Evolutionary conservation across 2,329 filamentous ascomycete genomes (phyloP).

Genomic region (Botrytis cinerea): DNA sequence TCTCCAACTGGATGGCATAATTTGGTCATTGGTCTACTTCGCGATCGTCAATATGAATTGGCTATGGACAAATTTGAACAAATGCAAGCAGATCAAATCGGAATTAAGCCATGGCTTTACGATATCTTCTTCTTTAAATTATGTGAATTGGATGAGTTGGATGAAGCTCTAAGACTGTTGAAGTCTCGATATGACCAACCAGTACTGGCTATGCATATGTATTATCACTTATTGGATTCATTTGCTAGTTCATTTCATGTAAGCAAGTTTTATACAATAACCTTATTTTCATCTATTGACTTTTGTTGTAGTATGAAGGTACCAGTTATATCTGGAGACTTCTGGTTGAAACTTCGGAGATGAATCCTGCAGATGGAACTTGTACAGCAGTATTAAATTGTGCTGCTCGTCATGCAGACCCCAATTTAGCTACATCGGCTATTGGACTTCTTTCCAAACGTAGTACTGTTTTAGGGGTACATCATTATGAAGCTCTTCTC

Average conservation of each 20-base stretch:
- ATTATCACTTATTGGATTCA: constrained; percentile 73
- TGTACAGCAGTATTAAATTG: constrained; percentile 70
- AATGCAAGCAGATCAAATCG: constrained; percentile 58
- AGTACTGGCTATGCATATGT: constrained; percentile 47
- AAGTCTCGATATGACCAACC: constrained; percentile 51
- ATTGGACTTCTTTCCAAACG: constrained; percentile 65
- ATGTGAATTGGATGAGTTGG: constrained; percentile 69
- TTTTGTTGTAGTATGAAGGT: constrained; percentile 54
- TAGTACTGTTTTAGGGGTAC: constrained; percentile 56
- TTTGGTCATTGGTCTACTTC: constrained; percentile 71
- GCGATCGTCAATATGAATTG: constrained; percentile 81
- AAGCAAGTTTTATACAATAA: constrained; percentile 43
- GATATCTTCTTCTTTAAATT: constrained; percentile 76
- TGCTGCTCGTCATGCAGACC: constrained; percentile 69
- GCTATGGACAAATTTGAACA: constrained; percentile 70
- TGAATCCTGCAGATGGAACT: constrained; percentile 65
- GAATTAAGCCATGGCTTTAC: constrained; percentile 71
- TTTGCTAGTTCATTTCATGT: constrained; percentile 65
- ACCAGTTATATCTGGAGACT: constrained; percentile 72
- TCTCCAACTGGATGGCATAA: constrained; percentile 64
- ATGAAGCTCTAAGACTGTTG: constrained; percentile 73
- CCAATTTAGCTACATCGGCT: constrained; percentile 68
- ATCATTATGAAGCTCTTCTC: constrained; percentile 80
- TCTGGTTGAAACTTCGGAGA: constrained; percentile 58
- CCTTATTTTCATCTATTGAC: constrained; percentile 5